These are phyloP conservation scores for Saccharomycopsis sp. DNA, from an alignment of 805 yeast species.

Conservation along the genomic window DNA sequence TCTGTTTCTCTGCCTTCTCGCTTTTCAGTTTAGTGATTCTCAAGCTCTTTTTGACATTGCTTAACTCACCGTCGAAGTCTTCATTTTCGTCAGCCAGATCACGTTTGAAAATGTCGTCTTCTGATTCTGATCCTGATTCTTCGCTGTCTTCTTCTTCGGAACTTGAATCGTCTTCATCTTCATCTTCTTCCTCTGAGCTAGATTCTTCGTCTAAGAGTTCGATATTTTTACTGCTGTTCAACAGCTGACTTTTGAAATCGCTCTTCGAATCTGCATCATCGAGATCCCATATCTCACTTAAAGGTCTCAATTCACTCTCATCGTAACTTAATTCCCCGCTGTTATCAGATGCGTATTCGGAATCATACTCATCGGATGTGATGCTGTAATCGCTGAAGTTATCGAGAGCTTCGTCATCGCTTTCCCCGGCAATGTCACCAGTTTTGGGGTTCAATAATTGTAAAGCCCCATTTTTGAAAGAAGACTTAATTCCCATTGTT, in stretches of 20 bases:
- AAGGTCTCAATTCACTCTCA: conserved; percentile 64
- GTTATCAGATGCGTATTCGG: conserved; percentile 15
- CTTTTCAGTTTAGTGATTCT: conserved; percentile 30
- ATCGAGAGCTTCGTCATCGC: conserved; percentile 16
- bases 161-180: conserved; percentile 22
- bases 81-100: conserved; percentile 27
- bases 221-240: conserved; percentile 19
- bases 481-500: conserved; percentile 15
- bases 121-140: conserved; percentile 29
- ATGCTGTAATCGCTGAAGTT: conserved; percentile 21
- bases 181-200: conserved; percentile 26
- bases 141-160: conserved; percentile 26
- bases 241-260: conserved; percentile 17
- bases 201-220: conserved; percentile 24
- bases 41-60: conserved; percentile 38
- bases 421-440: conserved; percentile 9
- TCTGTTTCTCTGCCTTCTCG: conserved; percentile 31
- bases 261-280: conserved; percentile 47
- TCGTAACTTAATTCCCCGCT: conserved; percentile 33
- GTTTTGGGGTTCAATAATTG: conserved; percentile 18
- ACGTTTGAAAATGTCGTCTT: conserved; percentile 22
- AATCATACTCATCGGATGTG: conserved; percentile 20
- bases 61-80: conserved; percentile 48
- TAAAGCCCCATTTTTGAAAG: conserved; percentile 19
- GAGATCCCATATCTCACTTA: conserved; percentile 86